phyloP scores from a whole-genome alignment of 75 land plant genomes.

The Pinus taeda region DNA sequence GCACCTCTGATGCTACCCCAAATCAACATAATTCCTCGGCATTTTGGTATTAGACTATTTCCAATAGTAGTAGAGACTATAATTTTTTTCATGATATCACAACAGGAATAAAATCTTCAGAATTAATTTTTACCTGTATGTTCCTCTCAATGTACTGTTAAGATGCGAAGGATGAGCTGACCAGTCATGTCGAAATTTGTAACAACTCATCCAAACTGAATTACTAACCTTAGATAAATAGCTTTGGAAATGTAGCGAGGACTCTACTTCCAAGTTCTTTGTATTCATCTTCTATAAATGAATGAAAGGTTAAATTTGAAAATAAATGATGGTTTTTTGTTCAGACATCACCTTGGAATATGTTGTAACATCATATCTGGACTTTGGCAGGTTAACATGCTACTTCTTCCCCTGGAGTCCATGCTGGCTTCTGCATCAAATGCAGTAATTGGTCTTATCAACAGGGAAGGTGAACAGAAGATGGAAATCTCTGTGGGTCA shows the following conservation, averaged over 20 bases:
- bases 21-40: too few species aligned
- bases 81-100: background rate
- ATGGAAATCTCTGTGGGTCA: slow-evolving; percentile 47
- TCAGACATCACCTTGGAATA: background rate
- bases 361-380: background rate
- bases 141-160: background rate
- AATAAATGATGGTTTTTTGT: background rate
- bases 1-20: too few species aligned
- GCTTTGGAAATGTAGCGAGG: background rate
- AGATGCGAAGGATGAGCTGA: background rate
- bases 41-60: background rate
- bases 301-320: background rate
- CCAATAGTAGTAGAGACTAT: background rate
- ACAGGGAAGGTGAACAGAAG: slow-evolving; percentile 41
- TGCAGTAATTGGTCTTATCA: slow-evolving; percentile 53
- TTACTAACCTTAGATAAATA: background rate
- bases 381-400: slow-evolving; percentile 48
- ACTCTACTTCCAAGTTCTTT: background rate
- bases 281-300: too few species aligned
- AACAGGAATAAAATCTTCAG: background rate
- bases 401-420: slow-evolving; percentile 83
- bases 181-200: background rate
- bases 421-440: slow-evolving; percentile 64
- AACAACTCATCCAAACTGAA: background rate
- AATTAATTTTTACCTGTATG: background rate